These are phyloP conservation scores for Wickerhamiella allomyrinae DNA, from an alignment of 805 yeast species.

Conservation along the genomic window DNA sequence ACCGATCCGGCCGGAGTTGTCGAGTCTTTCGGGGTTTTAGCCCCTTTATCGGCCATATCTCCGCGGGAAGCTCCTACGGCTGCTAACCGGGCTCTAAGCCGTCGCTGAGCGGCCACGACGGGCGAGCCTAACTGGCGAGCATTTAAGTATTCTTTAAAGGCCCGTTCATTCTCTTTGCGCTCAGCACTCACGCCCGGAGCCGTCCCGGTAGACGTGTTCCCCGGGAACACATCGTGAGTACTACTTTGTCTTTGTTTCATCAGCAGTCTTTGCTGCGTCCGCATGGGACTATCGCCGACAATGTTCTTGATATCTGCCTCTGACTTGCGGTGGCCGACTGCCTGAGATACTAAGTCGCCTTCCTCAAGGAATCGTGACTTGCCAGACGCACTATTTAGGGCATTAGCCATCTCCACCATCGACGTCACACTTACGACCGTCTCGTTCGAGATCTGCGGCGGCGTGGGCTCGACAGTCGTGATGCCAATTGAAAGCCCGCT, in stretches of 20 bases:
- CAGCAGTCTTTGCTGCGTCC: slow-evolving; percentile 6
- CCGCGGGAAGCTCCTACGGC: neutral
- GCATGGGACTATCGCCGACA: slow-evolving; percentile 5
- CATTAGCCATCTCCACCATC: slow-evolving; percentile 18
- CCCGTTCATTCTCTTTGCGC: slow-evolving; percentile 4
- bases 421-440: slow-evolving; percentile 18
- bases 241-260: slow-evolving; percentile 4
- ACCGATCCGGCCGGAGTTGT: neutral
- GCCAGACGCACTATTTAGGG: slow-evolving; percentile 12
- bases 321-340: slow-evolving; percentile 9
- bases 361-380: slow-evolving; percentile 15
- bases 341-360: slow-evolving; percentile 16
- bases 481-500: slow-evolving; percentile 13
- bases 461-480: slow-evolving; percentile 16
- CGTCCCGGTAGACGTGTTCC: neutral
- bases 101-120: neutral
- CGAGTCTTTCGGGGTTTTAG: too few relatives aligned
- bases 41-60: too few relatives aligned
- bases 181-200: neutral
- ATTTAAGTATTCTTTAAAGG: slow-evolving; percentile 6
- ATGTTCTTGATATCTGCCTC: slow-evolving; percentile 6
- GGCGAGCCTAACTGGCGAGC: neutral
- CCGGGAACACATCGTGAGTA: neutral
- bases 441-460: slow-evolving; percentile 18
- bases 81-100: neutral